These are phyloP conservation scores for Stentor coeruleus DNA, from an alignment of 73 alveolate species.

Conservation along the genomic window DNA sequence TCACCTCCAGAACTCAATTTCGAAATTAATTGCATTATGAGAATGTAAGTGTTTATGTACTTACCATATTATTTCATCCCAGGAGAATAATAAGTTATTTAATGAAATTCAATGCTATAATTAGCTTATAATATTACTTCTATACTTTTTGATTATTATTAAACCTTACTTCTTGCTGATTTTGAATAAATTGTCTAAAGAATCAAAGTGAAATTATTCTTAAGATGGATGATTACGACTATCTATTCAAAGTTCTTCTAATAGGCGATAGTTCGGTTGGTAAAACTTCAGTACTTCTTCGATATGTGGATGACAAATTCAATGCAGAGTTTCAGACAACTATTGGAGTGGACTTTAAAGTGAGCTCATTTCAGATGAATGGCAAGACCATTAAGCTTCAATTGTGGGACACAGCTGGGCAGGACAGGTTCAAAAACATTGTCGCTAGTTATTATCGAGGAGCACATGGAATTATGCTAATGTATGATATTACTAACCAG, in stretches of 20 bases:
- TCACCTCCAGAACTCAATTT: too few species aligned
- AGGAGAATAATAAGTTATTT: too few species aligned
- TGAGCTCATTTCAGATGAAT: neutral
- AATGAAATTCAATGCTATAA: too few species aligned
- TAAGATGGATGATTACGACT: too few species aligned
- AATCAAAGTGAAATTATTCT: too few species aligned
- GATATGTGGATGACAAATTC: neutral
- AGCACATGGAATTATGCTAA: constrained; percentile 40
- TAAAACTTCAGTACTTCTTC: neutral
- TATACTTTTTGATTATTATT: too few species aligned
- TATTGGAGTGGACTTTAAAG: neutral
- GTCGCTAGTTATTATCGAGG: constrained; percentile 48
- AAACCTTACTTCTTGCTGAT: too few species aligned
- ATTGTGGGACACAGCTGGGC: constrained; percentile 43
- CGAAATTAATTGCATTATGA: too few species aligned
- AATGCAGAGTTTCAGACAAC: neutral
- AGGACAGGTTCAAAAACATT: constrained; percentile 27
- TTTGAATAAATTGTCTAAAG: too few species aligned
- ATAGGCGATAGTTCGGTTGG: neutral
- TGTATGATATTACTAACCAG: constrained; percentile 45
- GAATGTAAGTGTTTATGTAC: too few species aligned
- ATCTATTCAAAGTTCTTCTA: neutral
- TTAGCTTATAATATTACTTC: too few species aligned
- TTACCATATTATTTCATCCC: too few species aligned
- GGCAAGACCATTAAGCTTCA: neutral